Evolutionary conservation across 2,329 filamentous ascomycete species (phyloP), one percentile per base, ranked within the genome.

Genomic region (Ophiostoma perfectum): DNA sequence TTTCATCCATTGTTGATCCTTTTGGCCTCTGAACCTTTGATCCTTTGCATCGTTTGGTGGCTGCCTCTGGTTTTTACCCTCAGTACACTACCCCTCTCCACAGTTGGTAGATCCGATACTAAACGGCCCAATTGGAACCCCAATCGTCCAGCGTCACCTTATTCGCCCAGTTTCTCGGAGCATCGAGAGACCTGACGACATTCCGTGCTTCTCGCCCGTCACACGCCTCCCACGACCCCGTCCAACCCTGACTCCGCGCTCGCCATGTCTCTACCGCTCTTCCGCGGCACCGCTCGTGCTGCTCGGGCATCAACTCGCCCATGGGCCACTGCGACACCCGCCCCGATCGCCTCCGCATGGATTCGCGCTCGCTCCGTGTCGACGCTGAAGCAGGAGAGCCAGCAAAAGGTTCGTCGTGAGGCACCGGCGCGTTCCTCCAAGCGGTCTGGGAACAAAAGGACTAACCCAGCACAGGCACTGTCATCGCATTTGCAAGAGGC

Each of bases 401-500:
- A 89, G 76, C 86, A 88, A 74, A 81, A 83, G 80, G 86, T 88
- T 45, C 16, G 7, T 9, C n/a, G 12, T 18, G 49, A 52, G 49
- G 4, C 18, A 27, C 36, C 38, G 18, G 27, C 6, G 9, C 4
- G 4, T 52, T 18, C 0, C 38, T 41, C 5, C 16, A n/a, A 18
- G n/a, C 16, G 52, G 41, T n/a, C 7, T 5, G 14, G 41, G 5
- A 62, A 16, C 3, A 44, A 47, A 41, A 27, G 27, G 27, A 66
- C 69, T 73, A 70, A 73, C 71, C 44, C 14, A 27, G 27, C 3
- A 39, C 44, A 97, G 93, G 81, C 97, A 68, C 88, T 99, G 67
- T 86, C 90, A 64, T 85, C 90, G 68, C 84, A 90, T 76, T 85
- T 99, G 66, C 84, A 93, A 77, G 86, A 95, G 75, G 92, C 92